These are phyloP conservation scores for Aspergillus hortae DNA, from an alignment of 2,329 filamentous ascomycete species.

Conservation along the genomic window DNA sequence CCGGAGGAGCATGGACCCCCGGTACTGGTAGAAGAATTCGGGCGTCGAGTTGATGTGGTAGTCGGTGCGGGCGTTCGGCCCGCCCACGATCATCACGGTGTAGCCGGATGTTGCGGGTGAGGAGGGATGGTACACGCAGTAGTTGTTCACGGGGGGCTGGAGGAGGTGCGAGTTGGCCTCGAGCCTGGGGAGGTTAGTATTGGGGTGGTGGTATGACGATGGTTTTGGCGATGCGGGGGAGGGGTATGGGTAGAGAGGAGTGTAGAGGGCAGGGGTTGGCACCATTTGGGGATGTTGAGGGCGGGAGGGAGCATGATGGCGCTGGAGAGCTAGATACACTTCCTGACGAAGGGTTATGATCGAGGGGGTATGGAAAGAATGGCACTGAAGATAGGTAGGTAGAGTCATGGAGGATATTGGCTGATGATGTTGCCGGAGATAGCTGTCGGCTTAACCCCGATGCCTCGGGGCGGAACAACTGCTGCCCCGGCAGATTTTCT, in stretches of 20 bases:
- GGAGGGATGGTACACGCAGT: constrained; percentile 79
- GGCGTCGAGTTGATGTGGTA: constrained; percentile 97
- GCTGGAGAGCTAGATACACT: not conserved
- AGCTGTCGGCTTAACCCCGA: constrained; percentile 24
- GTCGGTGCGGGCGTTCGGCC: constrained; percentile 92
- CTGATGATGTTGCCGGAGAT: constrained; percentile 21
- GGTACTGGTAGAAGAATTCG: constrained; percentile 98
- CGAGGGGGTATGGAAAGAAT: not conserved
- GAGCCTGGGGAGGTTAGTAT: constrained; percentile 58
- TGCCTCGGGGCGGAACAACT: constrained; percentile 25
- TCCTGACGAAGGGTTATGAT: too few relatives aligned
- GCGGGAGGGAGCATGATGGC: constrained; percentile 34
- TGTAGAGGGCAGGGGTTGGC: constrained; percentile 4
- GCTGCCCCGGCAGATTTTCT: constrained; percentile 29
- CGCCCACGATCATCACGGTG: constrained; percentile 89
- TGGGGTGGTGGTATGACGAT: not conserved
- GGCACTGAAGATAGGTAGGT: not conserved
- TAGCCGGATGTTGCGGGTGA: constrained; percentile 77
- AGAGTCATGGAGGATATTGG: not conserved
- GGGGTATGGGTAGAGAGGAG: not conserved
- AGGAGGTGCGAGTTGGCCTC: constrained; percentile 87
- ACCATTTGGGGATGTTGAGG: constrained; percentile 48
- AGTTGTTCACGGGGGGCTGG: constrained; percentile 93
- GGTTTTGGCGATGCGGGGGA: not conserved
- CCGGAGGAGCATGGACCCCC: constrained; percentile 89